These are phyloP conservation scores for Drechslerella dactyloides DNA, from an alignment of 2,329 filamentous ascomycete genomes.

Conservation along the genomic window DNA sequence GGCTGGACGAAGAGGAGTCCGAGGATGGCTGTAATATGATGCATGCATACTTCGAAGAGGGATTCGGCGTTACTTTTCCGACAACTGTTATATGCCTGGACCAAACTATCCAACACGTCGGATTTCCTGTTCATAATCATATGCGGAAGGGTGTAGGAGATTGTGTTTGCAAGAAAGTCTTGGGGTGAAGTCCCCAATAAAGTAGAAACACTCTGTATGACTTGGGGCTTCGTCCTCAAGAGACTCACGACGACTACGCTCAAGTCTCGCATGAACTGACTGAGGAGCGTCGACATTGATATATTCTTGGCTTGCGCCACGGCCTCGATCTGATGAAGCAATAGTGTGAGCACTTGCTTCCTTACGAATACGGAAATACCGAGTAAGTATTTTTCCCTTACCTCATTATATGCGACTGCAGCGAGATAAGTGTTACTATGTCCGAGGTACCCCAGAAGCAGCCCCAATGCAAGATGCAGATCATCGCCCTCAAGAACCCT, in stretches of 20 bases:
- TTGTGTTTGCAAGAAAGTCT: constrained; percentile 76
- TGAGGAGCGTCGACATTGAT: constrained; percentile 73
- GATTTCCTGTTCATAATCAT: constrained; percentile 78
- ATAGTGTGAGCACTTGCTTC: neutral
- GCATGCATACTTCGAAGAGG: constrained; percentile 42
- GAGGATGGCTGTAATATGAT: constrained; percentile 59
- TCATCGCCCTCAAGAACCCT: constrained; percentile 78
- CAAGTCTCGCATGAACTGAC: constrained; percentile 86
- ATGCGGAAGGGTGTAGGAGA: constrained; percentile 82
- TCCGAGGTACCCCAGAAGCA: constrained; percentile 84
- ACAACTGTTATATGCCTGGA: constrained; percentile 67
- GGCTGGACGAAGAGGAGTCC: constrained; percentile 66
- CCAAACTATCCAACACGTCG: constrained; percentile 81
- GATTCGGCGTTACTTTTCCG: constrained; percentile 61
- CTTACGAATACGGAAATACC: neutral
- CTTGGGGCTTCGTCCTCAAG: constrained; percentile 78
- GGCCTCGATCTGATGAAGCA: constrained; percentile 66
- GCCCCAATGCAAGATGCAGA: constrained; percentile 81
- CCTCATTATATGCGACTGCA: constrained; percentile 81
- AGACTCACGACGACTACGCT: constrained; percentile 84
- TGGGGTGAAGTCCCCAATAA: constrained; percentile 76
- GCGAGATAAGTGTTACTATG: constrained; percentile 80
- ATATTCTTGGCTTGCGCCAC: constrained; percentile 71
- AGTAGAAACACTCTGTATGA: constrained; percentile 79
- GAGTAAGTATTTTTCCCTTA: constrained; percentile 58